Percentiles rank a stretch among this genome's conserved stretches.
phyloP scores from a whole-genome alignment of 768 basidiomycete genomes.

The Kwoniella botswanensis region DNA sequence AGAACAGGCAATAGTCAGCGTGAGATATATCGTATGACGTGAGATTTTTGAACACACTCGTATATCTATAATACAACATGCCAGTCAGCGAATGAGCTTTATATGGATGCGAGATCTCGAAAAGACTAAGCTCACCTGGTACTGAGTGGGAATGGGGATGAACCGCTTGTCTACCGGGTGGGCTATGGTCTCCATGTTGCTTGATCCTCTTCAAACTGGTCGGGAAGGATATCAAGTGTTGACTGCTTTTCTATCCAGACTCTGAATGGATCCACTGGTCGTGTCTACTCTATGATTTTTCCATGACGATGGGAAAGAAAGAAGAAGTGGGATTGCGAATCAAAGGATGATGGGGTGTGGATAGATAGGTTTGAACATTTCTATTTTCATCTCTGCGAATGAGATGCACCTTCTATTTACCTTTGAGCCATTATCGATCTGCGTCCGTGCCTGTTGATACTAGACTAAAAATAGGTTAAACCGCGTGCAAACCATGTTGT shows the following conservation, averaged over 20 bases:
- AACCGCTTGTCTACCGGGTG: neutral
- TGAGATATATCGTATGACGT: neutral
- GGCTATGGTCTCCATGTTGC: neutral
- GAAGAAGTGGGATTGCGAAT: neutral
- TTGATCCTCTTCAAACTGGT: neutral
- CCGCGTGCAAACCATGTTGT: neutral
- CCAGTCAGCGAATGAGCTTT: neutral
- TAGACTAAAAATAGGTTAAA: slow-evolving; percentile 12
- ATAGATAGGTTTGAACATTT: neutral
- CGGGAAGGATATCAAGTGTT: neutral
- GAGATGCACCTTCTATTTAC: neutral
- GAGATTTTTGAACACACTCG: slow-evolving; percentile 18
- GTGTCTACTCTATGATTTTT: too few species aligned
- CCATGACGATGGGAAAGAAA: neutral
- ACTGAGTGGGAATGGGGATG: slow-evolving; percentile 31
- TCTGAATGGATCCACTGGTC: neutral
- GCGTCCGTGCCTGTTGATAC: neutral
- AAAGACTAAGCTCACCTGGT: slow-evolving; percentile 7
- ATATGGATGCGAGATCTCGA: neutral
- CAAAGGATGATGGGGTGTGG: neutral
- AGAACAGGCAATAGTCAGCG: neutral
- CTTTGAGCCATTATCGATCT: neutral
- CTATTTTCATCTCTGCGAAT: too few species aligned
- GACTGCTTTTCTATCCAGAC: neutral
- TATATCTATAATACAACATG: slow-evolving; percentile 23